Evolutionary conservation across 441 rosid species (phyloP), one percentile per base, ranked within the genome.

Genomic region (Populus hybrid): DNA sequence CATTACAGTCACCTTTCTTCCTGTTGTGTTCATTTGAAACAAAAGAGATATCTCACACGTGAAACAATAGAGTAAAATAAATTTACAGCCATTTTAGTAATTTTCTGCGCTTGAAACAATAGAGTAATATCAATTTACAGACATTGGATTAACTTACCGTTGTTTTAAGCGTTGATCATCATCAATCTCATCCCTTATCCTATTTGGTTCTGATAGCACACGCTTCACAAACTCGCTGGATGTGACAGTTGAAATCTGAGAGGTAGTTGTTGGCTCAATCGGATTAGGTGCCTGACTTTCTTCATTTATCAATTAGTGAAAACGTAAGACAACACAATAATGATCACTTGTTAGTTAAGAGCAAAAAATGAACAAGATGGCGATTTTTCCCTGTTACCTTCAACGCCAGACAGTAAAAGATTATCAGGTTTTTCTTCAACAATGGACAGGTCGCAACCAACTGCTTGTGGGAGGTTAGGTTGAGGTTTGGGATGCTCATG

Each of bases 401-500:
- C 82, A 67, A 73, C 77, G 40, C 26, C 80, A 77, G 76, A 66
- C 76, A 77, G 64, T 67, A 81, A 75, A 75, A 84, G 83, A 73
- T 81, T 83, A 70, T 83, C 84, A 42, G 80, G 85, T 78, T 78
- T 89, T 75, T 86, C 88, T 76, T 90, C 92, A 80, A 72, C 83
- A 75, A 86, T 76, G 50, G 94, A 80, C 64, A 84, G 80, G 71
- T 82, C 85, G 73, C 82, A 76, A 70, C 87, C 87, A 73, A 84
- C 84, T 59, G 87, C 86, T 70, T 78, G 36, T 57, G 90, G 88
- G 50, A 77, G 70, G 67, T 80, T 83, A 57, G n/a, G 40, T 61
- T 84, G 86, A 82, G 91, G 90, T 86, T 83, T 90, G 9, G 93
- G 90, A 84, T 94, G 98, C 79, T 82, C 90, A 83, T 94, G 98